Evolutionary conservation across 345 rosid genomes (phyloP).

Genomic region (Chamaenerion angustifolium): DNA sequence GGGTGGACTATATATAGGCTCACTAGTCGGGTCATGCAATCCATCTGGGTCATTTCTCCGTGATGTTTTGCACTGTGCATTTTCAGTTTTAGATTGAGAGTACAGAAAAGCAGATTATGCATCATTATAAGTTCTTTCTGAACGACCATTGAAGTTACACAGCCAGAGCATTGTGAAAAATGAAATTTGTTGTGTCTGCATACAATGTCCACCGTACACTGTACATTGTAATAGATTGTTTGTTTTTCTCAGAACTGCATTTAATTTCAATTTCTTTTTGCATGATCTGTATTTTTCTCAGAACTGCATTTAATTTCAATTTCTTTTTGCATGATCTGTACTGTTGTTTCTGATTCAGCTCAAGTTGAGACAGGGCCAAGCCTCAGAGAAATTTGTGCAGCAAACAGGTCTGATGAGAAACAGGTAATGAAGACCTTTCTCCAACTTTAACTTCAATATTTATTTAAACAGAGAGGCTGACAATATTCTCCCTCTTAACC

Average conservation of each 20-base stretch:
- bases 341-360: conserved; percentile 30
- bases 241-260: not conserved
- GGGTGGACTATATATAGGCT: too few relatives aligned
- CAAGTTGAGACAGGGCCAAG: conserved; percentile 66
- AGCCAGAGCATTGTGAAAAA: too few relatives aligned
- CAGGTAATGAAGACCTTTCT: conserved; percentile 34
- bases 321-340: conserved; percentile 3
- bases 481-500: conserved; percentile 2
- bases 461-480: not conserved
- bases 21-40: too few relatives aligned
- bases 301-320: not conserved
- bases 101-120: too few relatives aligned
- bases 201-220: too few relatives aligned
- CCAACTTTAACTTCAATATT: not conserved
- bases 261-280: not conserved
- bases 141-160: too few relatives aligned
- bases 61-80: too few relatives aligned
- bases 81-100: too few relatives aligned
- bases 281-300: conserved; percentile 4
- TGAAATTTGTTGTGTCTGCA: too few relatives aligned
- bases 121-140: too few relatives aligned
- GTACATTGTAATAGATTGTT: too few relatives aligned
- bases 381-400: conserved; percentile 76
- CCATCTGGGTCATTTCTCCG: too few relatives aligned
- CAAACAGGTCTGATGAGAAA: conserved; percentile 79